Evolutionary conservation across 1,139 yeast species (phyloP), one percentile per base, ranked within the genome.

Genomic region (Yamadazyma mexicana): DNA sequence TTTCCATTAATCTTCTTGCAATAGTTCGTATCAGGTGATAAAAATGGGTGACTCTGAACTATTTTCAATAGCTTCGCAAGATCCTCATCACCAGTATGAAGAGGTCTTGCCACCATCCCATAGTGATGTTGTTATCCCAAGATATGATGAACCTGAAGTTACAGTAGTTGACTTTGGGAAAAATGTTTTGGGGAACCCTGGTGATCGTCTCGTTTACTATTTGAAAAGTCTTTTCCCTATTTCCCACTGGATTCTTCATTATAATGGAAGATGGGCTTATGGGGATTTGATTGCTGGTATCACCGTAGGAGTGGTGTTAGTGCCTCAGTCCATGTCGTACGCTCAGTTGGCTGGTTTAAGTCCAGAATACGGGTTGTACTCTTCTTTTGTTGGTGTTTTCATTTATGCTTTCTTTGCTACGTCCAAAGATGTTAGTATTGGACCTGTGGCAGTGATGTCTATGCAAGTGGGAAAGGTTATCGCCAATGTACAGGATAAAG

Each of bases 371-470:
- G 98, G 98, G 38, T 75, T 91, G 37, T 91, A 91, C 64, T 87
- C 96, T 18, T 86, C 96, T 0, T 91, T 91, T 56, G 85, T 91
- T 36, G 98, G 98, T 56, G 95, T 89, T 14, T 78, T 88, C 58
- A 79, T 86, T 41, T 91, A 91, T 61, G 83, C 95, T 35, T 77
- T 89, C 54, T 91, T 91, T 61, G 98, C 97, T 12, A 91, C 97
- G 14, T 86, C 95, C 15, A 91, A 89, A 64, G 98, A 91, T 71
- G 96, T 91, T 33, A 85, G 94, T 46, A 89, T 91, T 54, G 98
- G 97, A 24, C 97, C 98, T 5, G 98, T 91, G 29, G 98, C 98
- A 2, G 97, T 91, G 45, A 89, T 91, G 96, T 87, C 96, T 11
- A 62, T 81, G 49, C 91, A 89, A 60, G 89, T 87, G 23, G 81